Percentiles rank a stretch among this genome's conserved stretches.
These are phyloP conservation scores for Triticum aestivum DNA, from an alignment of 176 grass and related monocot species.

Conservation along the genomic window DNA sequence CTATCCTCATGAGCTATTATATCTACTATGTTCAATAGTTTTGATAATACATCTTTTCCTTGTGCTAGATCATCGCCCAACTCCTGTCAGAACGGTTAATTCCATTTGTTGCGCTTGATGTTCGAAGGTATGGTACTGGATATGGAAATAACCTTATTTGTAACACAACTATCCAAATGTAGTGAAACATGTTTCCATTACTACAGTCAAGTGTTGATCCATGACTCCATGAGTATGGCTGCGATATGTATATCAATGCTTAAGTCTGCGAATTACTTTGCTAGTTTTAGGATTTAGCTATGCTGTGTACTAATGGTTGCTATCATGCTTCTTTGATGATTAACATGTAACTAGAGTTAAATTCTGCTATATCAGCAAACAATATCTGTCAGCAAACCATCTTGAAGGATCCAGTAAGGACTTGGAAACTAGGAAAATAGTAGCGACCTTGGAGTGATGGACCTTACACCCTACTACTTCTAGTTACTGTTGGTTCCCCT, in stretches of 20 bases:
- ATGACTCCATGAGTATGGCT: constrained; percentile 8
- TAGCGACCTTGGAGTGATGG: background rate
- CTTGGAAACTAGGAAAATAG: constrained; percentile 12
- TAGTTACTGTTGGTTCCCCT: background rate
- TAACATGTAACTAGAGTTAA: constrained; percentile 3
- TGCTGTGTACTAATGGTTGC: constrained; percentile 10
- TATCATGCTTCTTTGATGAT: background rate
- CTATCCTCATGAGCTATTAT: constrained; percentile 19
- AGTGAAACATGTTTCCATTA: constrained; percentile 5
- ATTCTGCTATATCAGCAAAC: background rate
- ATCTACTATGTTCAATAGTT: constrained; percentile 9
- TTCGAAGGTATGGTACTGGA: constrained; percentile 67
- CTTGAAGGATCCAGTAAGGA: background rate
- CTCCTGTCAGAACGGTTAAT: constrained; percentile 96
- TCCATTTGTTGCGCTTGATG: constrained; percentile 97
- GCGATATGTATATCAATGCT: background rate
- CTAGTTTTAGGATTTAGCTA: background rate
- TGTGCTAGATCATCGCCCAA: constrained; percentile 87
- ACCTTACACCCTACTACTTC: background rate
- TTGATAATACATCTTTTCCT: background rate
- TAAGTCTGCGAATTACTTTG: constrained; percentile 8
- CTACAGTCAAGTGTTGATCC: background rate
- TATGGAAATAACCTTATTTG: constrained; percentile 20
- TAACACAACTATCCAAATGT: background rate
- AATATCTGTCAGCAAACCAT: background rate